These are phyloP conservation scores for Candida silvatica DNA, from an alignment of 805 yeast species.

Conservation along the genomic window DNA sequence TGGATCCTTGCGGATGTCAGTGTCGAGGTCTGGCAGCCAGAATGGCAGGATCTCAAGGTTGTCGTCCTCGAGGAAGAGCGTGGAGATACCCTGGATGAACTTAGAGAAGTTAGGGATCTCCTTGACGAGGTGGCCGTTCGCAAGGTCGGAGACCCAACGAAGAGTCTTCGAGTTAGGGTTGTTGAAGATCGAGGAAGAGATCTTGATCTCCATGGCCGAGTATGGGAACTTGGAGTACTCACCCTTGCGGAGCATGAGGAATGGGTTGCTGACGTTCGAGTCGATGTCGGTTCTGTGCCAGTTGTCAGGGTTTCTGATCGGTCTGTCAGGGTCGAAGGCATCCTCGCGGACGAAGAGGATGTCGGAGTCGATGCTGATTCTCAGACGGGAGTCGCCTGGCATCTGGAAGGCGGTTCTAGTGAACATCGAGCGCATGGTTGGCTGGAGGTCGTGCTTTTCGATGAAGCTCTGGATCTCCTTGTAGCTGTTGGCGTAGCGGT, in stretches of 20 bases:
- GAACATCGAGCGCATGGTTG: conserved; percentile 78
- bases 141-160: conserved; percentile 82
- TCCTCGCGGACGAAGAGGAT: conserved; percentile 86
- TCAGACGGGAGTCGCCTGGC: conserved; percentile 91
- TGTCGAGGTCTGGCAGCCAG: conserved; percentile 89
- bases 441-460: conserved; percentile 60
- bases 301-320: conserved; percentile 77
- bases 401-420: conserved; percentile 95
- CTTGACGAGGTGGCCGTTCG: conserved; percentile 75
- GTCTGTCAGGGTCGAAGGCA: conserved; percentile 72
- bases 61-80: conserved; percentile 83
- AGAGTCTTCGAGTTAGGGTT: conserved; percentile 38
- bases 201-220: conserved; percentile 80
- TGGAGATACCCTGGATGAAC: conserved; percentile 87
- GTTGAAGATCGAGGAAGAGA: conserved; percentile 33
- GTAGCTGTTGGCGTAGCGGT: conserved; percentile 45
- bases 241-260: conserved; percentile 71
- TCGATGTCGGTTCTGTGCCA: conserved; percentile 96
- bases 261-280: conserved; percentile 60
- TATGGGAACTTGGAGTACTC: conserved; percentile 80
- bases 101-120: conserved; percentile 93
- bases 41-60: conserved; percentile 84
- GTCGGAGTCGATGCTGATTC: conserved; percentile 87
- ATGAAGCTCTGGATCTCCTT: conserved; percentile 57
- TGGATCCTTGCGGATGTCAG: conserved; percentile 71